These are phyloP conservation scores for Fusarium continuum DNA, from an alignment of 2,329 filamentous ascomycete species.

Conservation along the genomic window DNA sequence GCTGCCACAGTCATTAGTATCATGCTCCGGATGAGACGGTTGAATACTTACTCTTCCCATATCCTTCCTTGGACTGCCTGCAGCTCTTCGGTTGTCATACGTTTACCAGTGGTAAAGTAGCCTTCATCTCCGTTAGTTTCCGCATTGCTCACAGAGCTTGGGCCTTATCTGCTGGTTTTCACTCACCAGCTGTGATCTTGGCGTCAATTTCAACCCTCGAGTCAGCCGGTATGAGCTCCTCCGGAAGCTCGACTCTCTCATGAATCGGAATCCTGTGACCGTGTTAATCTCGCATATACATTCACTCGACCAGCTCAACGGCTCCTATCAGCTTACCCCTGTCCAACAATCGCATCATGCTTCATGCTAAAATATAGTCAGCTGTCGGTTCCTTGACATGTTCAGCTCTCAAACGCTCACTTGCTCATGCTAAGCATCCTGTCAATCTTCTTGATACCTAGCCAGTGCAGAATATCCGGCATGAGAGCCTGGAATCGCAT, in stretches of 20 bases:
- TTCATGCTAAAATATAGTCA: conserved; percentile 73
- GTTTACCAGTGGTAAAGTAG: conserved; percentile 86
- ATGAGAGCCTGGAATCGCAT: conserved; percentile 99
- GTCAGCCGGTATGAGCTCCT: conserved; percentile 92
- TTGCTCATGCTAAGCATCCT: conserved; percentile 99
- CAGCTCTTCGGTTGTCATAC: conserved; percentile 88
- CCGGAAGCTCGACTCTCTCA: conserved; percentile 90
- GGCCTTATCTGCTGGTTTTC: neutral
- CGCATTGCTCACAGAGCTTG: conserved; percentile 9
- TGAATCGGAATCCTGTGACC: conserved; percentile 76
- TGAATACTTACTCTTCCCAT: conserved; percentile 77
- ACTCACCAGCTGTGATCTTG: conserved; percentile 91
- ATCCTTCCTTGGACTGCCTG: conserved; percentile 86
- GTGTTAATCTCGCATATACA: conserved; percentile 21
- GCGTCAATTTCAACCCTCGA: conserved; percentile 98
- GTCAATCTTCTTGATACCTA: conserved; percentile 98
- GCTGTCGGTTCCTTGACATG: conserved; percentile 27
- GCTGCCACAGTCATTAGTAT: conserved; percentile 45
- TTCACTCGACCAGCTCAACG: neutral
- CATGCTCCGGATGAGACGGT: conserved; percentile 6
- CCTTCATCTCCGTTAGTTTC: conserved; percentile 53
- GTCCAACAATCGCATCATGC: conserved; percentile 86
- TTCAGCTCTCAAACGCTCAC: conserved; percentile 57
- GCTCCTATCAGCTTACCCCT: conserved; percentile 65
- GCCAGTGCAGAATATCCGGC: conserved; percentile 97